phyloP scores from a whole-genome alignment of 176 grass and related monocot species.

The Eleusine indica region DNA sequence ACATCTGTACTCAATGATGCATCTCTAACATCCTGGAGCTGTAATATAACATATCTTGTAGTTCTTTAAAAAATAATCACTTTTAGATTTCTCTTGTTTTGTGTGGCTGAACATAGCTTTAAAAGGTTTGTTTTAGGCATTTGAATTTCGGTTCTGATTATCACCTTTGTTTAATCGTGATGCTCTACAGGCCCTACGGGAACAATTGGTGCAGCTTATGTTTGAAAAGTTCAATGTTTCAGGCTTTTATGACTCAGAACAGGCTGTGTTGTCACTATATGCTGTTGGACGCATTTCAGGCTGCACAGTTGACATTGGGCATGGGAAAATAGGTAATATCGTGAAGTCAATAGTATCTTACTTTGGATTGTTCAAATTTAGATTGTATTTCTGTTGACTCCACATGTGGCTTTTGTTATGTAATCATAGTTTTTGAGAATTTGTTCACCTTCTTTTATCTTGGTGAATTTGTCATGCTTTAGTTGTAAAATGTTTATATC shows the following conservation, averaged over 20 bases:
- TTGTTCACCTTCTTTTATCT: neutral
- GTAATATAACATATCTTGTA: neutral
- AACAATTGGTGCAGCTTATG: constrained; percentile 92
- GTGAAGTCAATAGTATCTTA: neutral
- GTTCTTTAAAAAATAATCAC: neutral
- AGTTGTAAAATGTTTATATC: constrained; percentile 9
- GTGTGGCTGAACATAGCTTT: constrained; percentile 8
- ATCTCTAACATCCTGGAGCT: neutral
- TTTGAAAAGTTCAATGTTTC: constrained; percentile 99
- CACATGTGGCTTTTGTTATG: neutral
- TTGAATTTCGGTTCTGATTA: constrained; percentile 33
- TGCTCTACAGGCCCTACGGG: constrained; percentile 72
- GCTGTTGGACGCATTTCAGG: constrained; percentile 95
- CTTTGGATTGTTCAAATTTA: neutral
- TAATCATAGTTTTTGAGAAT: neutral
- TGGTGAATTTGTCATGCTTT: neutral
- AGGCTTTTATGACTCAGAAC: constrained; percentile 98
- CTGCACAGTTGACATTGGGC: constrained; percentile 94
- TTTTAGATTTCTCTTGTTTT: constrained; percentile 19
- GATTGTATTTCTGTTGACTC: constrained; percentile 7
- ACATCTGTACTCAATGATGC: constrained; percentile 17
- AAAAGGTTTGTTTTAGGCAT: neutral
- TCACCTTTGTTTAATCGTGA: neutral
- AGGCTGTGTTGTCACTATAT: constrained; percentile 97
- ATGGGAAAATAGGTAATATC: constrained; percentile 93